These are phyloP conservation scores for Ocimum tenuiflorum DNA, from an alignment of 257 asterid species.

Conservation along the genomic window DNA sequence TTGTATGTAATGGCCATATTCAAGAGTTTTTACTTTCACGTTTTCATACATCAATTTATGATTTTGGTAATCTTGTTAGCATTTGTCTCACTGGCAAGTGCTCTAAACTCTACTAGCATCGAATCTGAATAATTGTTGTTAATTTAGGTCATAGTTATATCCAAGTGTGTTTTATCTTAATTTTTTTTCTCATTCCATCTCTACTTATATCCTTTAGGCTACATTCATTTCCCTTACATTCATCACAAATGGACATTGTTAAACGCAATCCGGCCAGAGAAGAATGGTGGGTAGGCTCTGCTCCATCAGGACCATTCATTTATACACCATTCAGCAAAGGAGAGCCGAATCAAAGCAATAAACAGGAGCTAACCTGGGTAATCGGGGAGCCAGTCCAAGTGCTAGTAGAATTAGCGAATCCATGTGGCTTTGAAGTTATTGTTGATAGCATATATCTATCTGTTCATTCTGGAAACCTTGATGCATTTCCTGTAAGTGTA, in stretches of 20 bases:
- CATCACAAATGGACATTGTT: conserved; percentile 83
- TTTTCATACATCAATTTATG: neutral
- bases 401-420: conserved; percentile 94
- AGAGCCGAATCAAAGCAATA: conserved; percentile 57
- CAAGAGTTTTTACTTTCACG: neutral
- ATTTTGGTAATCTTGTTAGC: neutral
- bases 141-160: conserved; percentile 13
- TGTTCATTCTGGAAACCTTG: conserved; percentile 77
- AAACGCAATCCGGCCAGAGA: conserved; percentile 75
- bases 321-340: conserved; percentile 99
- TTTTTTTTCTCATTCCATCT: conserved; percentile 9
- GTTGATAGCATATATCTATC: conserved; percentile 92
- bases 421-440: conserved; percentile 94
- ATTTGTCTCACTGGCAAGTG: neutral
- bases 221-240: conserved; percentile 90
- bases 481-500: conserved; percentile 87
- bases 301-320: conserved; percentile 97
- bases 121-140: neutral
- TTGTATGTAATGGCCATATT: neutral
- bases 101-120: conserved; percentile 9
- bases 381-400: conserved; percentile 96
- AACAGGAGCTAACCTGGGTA: conserved; percentile 90
- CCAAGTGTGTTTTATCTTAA: neutral
- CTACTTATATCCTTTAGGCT: conserved; percentile 44
- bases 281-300: conserved; percentile 99